Conservation (phyloP, 768 basidiomycete species). For the Pseudohyphozyma bogoriensis region DNA sequence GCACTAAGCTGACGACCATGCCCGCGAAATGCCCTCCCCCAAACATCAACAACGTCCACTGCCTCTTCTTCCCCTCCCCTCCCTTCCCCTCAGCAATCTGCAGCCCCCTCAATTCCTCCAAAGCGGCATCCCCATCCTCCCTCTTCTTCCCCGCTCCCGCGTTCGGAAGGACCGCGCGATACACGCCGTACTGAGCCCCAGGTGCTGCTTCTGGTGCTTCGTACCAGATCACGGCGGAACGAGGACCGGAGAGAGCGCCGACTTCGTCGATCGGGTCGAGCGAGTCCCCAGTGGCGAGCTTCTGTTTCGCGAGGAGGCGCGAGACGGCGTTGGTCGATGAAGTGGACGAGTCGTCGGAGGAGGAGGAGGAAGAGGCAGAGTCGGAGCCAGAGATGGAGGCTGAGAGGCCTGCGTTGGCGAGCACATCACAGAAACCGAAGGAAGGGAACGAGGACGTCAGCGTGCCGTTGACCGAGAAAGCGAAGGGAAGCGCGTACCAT, state of each 20-base stretch:
- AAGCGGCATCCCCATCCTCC: conserved; percentile 41
- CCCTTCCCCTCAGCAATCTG: conserved; percentile 43
- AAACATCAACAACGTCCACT: conserved; percentile 91
- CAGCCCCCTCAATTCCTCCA: conserved; percentile 56
- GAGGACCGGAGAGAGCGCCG: conserved; percentile 41
- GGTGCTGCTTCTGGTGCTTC: conserved; percentile 57
- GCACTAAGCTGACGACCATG: conserved; percentile 50
- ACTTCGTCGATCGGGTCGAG: conserved; percentile 35
- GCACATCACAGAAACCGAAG: too few species aligned
- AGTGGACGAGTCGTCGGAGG: neutral
- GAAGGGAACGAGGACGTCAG: neutral
- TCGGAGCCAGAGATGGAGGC: conserved; percentile 82
- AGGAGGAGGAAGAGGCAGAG: conserved; percentile 15
- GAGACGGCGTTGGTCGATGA: conserved; percentile 51
- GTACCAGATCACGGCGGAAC: conserved; percentile 80
- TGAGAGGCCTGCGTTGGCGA: conserved; percentile 61
- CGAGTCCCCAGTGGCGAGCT: conserved; percentile 38
- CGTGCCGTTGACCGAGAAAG: neutral
- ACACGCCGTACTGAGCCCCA: conserved; percentile 77
- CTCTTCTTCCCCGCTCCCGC: conserved; percentile 31
- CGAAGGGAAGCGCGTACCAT: conserved; percentile 49
- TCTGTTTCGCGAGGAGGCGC: conserved; percentile 56
- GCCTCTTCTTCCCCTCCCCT: conserved; percentile 38
- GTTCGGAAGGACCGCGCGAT: conserved; percentile 61
- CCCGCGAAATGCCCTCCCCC: conserved; percentile 98